Evolutionary conservation across 805 yeast genomes (phyloP), one percentile per base, ranked within the genome.

Genomic region (Metschnikowia koreensis): DNA sequence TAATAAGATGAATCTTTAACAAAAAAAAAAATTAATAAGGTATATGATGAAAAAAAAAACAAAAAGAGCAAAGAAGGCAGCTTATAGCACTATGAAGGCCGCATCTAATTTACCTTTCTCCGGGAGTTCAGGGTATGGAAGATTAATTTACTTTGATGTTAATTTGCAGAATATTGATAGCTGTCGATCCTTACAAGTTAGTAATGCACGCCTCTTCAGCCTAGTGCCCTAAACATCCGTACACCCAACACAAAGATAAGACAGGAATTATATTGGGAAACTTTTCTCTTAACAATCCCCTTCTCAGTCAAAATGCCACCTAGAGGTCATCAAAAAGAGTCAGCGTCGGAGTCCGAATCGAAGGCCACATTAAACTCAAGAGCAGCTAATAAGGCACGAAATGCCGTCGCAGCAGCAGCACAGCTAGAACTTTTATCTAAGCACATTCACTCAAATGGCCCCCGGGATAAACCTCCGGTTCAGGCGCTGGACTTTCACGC

Each of bases 361-460:
- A 57, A 55, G 39, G 34, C 60, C 2, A 45, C 57, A 7, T 39
- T 53, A 33, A 58, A 55, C 6, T 56, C 70, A 6, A 69, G 84
- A 51, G 74, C 81, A 0, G 75, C 81, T n/a, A 74, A 82, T 28
- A 82, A 83, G 59, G 82, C 84, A 12, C 75, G 86, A 54, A 76
- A 80, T 51, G 82, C 83, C 31, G 80, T 81, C 3, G 79, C 83
- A 2, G 84, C 82, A 40, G 89, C 86, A 41, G 86, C 85, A 16
- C 90, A 86, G 58, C 87, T 83, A 52, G 87, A 84, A 56, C 80
- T 78, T 43, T 70, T 85, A 5, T 75, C 81, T n/a, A 82, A 81
- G 53, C 89, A 87, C 65, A 82, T 87, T 39, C 79, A 86, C 58
- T 81, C 87, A 26, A 87, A 87, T 60, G 92, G 91, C 2, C 92